phyloP scores from a whole-genome alignment of 345 rosid species.

The Luvunga scandens region DNA sequence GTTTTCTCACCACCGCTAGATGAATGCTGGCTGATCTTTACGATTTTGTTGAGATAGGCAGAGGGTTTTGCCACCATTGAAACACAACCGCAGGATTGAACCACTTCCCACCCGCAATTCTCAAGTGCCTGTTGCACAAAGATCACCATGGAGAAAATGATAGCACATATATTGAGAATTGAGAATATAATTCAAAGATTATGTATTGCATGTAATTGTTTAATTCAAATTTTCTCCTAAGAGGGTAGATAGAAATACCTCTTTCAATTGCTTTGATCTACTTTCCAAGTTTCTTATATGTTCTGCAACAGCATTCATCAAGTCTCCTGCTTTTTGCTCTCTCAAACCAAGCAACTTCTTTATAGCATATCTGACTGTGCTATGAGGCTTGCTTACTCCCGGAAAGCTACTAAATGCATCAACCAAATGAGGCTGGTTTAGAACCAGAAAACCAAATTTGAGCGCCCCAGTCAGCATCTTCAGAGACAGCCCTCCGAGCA shows the following conservation, averaged over 20 bases:
- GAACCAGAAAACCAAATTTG: constrained; percentile 62
- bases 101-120: no score
- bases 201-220: neutral
- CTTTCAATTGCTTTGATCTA: constrained; percentile 73
- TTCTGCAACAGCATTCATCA: constrained; percentile 50
- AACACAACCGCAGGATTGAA: constrained; percentile 46
- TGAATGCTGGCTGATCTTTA: constrained; percentile 33
- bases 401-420: constrained; percentile 69
- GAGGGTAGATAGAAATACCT: constrained; percentile 43
- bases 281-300: constrained; percentile 43
- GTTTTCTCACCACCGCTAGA: constrained; percentile 1
- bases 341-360: constrained; percentile 71
- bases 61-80: constrained; percentile 89
- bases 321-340: constrained; percentile 53
- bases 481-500: constrained; percentile 83
- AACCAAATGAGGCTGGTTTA: constrained; percentile 45
- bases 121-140: no score
- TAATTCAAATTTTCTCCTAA: neutral
- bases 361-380: constrained; percentile 73
- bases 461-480: constrained; percentile 74
- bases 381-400: constrained; percentile 82
- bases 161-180: neutral
- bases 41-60: constrained; percentile 52
- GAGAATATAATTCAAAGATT: neutral
- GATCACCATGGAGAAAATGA: no score